These are phyloP conservation scores for Orbilia javanica DNA, from an alignment of 2,329 filamentous ascomycete species.

Conservation along the genomic window DNA sequence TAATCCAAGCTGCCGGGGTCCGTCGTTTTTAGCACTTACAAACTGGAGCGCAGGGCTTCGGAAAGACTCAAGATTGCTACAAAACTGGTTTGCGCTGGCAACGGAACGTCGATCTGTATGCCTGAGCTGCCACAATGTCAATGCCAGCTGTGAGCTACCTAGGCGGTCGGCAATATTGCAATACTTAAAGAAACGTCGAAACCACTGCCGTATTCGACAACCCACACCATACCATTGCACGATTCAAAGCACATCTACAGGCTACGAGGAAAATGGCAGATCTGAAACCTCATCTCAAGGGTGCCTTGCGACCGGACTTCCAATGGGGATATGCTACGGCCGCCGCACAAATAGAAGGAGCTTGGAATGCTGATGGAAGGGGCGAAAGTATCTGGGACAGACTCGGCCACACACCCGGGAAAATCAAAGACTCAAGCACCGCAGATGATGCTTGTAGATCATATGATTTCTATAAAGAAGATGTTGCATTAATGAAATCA, in stretches of 20 bases:
- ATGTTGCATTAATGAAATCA: slow-evolving; percentile 73
- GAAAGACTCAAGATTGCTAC: slow-evolving; percentile 4
- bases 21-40: background rate
- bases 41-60: background rate
- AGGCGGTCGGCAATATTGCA: too few species aligned
- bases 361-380: slow-evolving; percentile 66
- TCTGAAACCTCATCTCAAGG: slow-evolving; percentile 58
- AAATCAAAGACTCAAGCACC: slow-evolving; percentile 66
- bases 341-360: slow-evolving; percentile 67
- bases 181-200: slow-evolving; percentile 9
- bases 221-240: background rate
- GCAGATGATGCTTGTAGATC: slow-evolving; percentile 65
- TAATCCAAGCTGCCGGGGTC: background rate
- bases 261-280: slow-evolving; percentile 24
- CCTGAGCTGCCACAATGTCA: too few species aligned
- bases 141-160: too few species aligned
- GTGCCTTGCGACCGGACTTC: slow-evolving; percentile 65
- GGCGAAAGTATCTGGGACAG: slow-evolving; percentile 67
- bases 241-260: too few species aligned
- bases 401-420: slow-evolving; percentile 65
- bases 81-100: background rate
- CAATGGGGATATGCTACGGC: slow-evolving; percentile 67
- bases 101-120: background rate
- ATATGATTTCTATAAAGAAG: slow-evolving; percentile 68
- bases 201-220: background rate